A percentile compares a stretch with the other conserved stretches of the same genome.
Evolutionary conservation across 2,329 filamentous ascomycete genomes (phyloP).

Genomic region (Sodiomyces alkalinus): DNA sequence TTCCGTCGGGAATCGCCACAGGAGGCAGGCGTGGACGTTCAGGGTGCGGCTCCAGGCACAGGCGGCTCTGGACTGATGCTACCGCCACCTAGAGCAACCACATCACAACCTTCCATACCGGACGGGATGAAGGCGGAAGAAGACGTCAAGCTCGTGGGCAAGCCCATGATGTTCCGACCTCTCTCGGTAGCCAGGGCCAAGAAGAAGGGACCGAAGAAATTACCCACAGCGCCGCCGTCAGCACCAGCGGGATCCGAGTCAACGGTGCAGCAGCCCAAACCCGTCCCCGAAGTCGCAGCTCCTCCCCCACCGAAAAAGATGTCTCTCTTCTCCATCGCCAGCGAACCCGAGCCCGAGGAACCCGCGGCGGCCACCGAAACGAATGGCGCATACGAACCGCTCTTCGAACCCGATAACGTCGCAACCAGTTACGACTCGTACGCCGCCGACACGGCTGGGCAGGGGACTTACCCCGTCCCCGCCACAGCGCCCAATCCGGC

Average conservation of each 20-base stretch:
- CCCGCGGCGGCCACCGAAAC: slow-evolving; percentile 7
- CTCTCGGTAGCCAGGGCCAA: slow-evolving; percentile 68
- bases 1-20: slow-evolving; percentile 48
- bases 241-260: slow-evolving; percentile 7
- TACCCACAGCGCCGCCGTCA: slow-evolving; percentile 6
- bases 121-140: slow-evolving; percentile 42
- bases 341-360: slow-evolving; percentile 18
- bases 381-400: slow-evolving; percentile 31
- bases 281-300: slow-evolving; percentile 8
- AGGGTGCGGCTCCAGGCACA: no score
- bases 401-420: slow-evolving; percentile 23
- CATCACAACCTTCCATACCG: slow-evolving; percentile 30
- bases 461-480: slow-evolving; percentile 16
- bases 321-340: slow-evolving; percentile 53
- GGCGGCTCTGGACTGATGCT: slow-evolving; percentile 15
- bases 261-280: slow-evolving; percentile 3
- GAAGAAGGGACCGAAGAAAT: slow-evolving; percentile 39
- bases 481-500: slow-evolving; percentile 12
- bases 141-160: slow-evolving; percentile 56
- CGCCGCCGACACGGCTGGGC: slow-evolving; percentile 9
- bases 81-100: slow-evolving; percentile 24
- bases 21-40: no score
- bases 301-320: slow-evolving; percentile 32
- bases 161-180: slow-evolving; percentile 77
- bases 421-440: slow-evolving; percentile 17